These are phyloP conservation scores for Zangia roseola DNA, from an alignment of 768 basidiomycete species.

Conservation along the genomic window DNA sequence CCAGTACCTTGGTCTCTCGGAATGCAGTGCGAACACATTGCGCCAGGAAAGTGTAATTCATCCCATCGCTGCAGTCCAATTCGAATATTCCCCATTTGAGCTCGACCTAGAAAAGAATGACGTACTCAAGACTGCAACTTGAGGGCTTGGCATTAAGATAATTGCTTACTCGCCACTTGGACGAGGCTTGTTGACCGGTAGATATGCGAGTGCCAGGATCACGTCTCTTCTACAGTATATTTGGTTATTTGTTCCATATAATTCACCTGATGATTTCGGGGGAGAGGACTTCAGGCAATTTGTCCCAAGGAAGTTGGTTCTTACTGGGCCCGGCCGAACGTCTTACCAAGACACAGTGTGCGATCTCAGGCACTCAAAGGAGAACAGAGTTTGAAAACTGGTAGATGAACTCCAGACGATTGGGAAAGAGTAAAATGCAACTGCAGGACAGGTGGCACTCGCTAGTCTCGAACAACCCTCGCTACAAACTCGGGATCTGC, in stretches of 20 bases:
- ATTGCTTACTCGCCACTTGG: slow-evolving; percentile 55
- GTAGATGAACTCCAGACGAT: slow-evolving; percentile 33
- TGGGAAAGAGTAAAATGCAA: slow-evolving; percentile 34
- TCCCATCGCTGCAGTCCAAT: slow-evolving; percentile 48
- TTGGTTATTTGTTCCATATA: slow-evolving; percentile 13
- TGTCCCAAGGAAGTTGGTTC: slow-evolving; percentile 25
- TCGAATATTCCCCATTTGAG: slow-evolving; percentile 52
- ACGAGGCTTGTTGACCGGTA: slow-evolving; percentile 49
- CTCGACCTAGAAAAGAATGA: slow-evolving; percentile 47
- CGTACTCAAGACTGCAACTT: slow-evolving; percentile 41
- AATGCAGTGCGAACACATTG: slow-evolving; percentile 45
- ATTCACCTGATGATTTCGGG: slow-evolving; percentile 34
- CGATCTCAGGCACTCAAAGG: slow-evolving; percentile 29
- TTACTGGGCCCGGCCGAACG: slow-evolving; percentile 11
- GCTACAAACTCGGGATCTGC: too few species aligned
- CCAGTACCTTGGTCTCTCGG: slow-evolving; percentile 53
- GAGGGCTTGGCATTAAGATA: slow-evolving; percentile 49
- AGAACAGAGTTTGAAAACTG: slow-evolving; percentile 43
- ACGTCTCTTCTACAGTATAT: background rate
- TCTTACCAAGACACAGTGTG: background rate
- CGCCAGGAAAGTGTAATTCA: slow-evolving; percentile 51
- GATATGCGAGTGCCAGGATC: slow-evolving; percentile 35
- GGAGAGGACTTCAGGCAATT: slow-evolving; percentile 23
- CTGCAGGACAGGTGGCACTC: slow-evolving; percentile 39
- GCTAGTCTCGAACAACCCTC: too few species aligned